Percentiles rank a stretch among this genome's conserved stretches.
Conservation (phyloP, 2,329 filamentous ascomycete species). For the Nemania serpens region DNA sequence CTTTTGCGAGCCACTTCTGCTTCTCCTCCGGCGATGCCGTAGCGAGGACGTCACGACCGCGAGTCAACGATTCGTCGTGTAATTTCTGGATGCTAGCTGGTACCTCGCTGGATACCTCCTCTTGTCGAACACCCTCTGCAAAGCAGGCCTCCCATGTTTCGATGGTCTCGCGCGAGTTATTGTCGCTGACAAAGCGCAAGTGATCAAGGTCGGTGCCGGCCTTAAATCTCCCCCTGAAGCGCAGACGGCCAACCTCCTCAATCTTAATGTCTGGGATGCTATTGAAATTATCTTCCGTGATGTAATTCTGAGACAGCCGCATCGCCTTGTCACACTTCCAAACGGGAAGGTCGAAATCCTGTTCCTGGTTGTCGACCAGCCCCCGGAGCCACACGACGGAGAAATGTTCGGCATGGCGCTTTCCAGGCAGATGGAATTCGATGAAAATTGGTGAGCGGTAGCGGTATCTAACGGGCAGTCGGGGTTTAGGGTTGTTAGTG, state of each 20-base stretch:
- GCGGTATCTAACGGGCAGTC: constrained; percentile 85
- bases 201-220: constrained; percentile 89
- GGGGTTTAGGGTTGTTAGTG: constrained; percentile 54
- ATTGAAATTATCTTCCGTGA: constrained; percentile 76
- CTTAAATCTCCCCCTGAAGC: constrained; percentile 83
- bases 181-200: constrained; percentile 80
- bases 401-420: constrained; percentile 74
- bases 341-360: constrained; percentile 83
- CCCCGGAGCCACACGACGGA: constrained; percentile 86
- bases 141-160: constrained; percentile 94
- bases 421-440: constrained; percentile 75
- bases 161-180: constrained; percentile 88
- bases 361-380: constrained; percentile 77
- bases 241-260: constrained; percentile 78
- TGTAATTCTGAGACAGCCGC: constrained; percentile 88
- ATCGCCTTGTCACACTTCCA: constrained; percentile 79
- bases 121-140: constrained; percentile 79
- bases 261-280: constrained; percentile 75
- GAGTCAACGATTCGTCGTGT: constrained; percentile 79
- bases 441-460: constrained; percentile 90
- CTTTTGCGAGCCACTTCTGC: constrained; percentile 75
- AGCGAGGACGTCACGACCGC: constrained; percentile 81
- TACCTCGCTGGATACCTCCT: constrained; percentile 73
- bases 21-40: constrained; percentile 73
- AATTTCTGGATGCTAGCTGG: constrained; percentile 73